A percentile compares a stretch with the other conserved stretches of the same genome.
Evolutionary conservation across 768 basidiomycete species (phyloP).

Genomic region (Hericium erinaceus): DNA sequence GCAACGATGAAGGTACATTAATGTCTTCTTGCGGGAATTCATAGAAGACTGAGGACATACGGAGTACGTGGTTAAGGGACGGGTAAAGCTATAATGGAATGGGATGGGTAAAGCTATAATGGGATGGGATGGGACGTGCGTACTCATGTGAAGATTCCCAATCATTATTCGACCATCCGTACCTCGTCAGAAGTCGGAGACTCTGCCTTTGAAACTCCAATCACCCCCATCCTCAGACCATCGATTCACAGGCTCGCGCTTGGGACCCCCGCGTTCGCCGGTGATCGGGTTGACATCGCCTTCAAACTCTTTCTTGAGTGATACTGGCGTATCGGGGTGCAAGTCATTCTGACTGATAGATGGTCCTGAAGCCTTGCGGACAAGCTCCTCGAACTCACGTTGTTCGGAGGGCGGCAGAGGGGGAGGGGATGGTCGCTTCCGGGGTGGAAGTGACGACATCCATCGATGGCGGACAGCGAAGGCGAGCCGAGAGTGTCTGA

Average conservation of each 20-base stretch:
- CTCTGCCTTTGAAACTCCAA: conserved; percentile 87
- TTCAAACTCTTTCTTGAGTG: conserved; percentile 59
- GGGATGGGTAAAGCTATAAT: too few relatives aligned
- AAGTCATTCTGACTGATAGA: conserved; percentile 26
- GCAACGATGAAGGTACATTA: too few relatives aligned
- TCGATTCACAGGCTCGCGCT: conserved; percentile 66
- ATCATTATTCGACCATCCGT: too few relatives aligned
- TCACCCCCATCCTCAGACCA: conserved; percentile 57
- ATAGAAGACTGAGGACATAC: too few relatives aligned
- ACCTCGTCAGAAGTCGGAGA: conserved; percentile 63
- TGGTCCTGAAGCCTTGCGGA: conserved; percentile 45
- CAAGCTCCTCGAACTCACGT: conserved; percentile 80
- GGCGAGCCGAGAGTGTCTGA: neutral
- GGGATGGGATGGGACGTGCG: too few relatives aligned
- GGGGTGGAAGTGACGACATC: neutral
- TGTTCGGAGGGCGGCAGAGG: conserved; percentile 69
- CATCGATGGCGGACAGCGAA: neutral
- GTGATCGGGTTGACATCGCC: conserved; percentile 76
- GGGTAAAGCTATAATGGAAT: too few relatives aligned
- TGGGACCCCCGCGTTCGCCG: conserved; percentile 83
- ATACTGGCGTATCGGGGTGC: conserved; percentile 63
- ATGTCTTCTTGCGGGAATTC: too few relatives aligned
- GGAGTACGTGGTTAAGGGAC: too few relatives aligned
- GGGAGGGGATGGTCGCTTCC: conserved; percentile 51
- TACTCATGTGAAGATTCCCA: too few relatives aligned